Percentiles rank a stretch among this genome's conserved stretches.
Conservation (phyloP, 805 yeast genomes). For the Suhomyces tanzawaensis region DNA sequence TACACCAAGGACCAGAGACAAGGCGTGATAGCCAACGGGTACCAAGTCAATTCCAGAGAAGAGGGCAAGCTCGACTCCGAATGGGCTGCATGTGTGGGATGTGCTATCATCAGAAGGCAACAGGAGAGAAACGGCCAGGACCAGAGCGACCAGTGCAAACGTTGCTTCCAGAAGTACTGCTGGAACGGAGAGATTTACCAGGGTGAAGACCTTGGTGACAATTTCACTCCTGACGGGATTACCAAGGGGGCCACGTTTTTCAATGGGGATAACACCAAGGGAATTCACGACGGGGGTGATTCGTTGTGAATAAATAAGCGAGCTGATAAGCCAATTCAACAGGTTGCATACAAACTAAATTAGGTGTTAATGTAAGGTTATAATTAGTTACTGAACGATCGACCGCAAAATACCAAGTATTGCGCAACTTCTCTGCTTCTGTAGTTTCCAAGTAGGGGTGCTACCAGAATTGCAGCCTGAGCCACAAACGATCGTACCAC, state of each 20-base stretch:
- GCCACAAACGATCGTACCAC: too few species aligned
- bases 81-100: slow-evolving; percentile 73
- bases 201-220: slow-evolving; percentile 8
- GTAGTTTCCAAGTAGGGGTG: too few species aligned
- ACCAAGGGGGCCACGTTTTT: slow-evolving; percentile 8
- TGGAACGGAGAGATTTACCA: slow-evolving; percentile 54
- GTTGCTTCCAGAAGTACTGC: slow-evolving; percentile 71
- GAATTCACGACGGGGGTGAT: slow-evolving; percentile 7
- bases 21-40: slow-evolving; percentile 69
- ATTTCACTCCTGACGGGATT: slow-evolving; percentile 11
- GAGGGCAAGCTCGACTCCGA: slow-evolving; percentile 65
- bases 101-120: slow-evolving; percentile 77
- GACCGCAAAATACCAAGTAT: too few species aligned
- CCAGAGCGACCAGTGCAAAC: slow-evolving; percentile 63
- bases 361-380: too few species aligned
- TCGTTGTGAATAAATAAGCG: too few species aligned
- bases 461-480: too few species aligned
- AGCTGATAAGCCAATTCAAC: too few species aligned
- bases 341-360: too few species aligned
- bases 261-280: slow-evolving; percentile 6
- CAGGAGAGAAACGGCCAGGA: slow-evolving; percentile 62
- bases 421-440: too few species aligned
- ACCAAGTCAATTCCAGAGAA: slow-evolving; percentile 60
- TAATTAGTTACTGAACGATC: too few species aligned
- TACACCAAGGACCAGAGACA: slow-evolving; percentile 56